Base-by-base conservation (phyloP, 345 rosid species). In the Brassica rapa region DNA sequence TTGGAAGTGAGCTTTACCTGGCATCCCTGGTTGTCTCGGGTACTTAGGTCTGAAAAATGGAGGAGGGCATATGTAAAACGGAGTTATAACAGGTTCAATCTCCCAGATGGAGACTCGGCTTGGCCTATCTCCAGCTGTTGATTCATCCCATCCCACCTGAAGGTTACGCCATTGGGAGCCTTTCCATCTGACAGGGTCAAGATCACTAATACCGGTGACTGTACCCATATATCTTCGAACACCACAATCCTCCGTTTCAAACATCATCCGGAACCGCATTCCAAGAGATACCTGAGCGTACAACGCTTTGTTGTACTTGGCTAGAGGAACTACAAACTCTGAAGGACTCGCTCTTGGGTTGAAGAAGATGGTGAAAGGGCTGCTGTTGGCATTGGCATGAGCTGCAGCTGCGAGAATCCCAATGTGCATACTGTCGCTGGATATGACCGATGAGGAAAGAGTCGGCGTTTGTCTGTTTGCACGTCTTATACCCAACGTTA, bases 141-240 rank as follows among this genome's bases (percentile, higher is more conserved):
- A 95, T 73, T 95, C 98, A 80, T 92, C 99, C 99, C 99, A 95
- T 23, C 98, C 98, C 49, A 95, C 98, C 99, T 95, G 83, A 82
- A 95, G 83, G 80, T 91, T 91, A 46, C 98, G 89, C 99, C 99
- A 95, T 68, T 93, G 98, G 6, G 99, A 95, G 80, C 86, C 88
- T 84, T 91, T 93, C 99, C 98, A 95, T 80, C 99, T 80, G 24
- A 89, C 80, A 27, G 99, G 88, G 83, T 93, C 99, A 62, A 95
- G 84, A 84, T 95, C 99, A 70, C 86, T 86, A 65, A 90, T 86
- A 61, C 97, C 94, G 0, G 93, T 95, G 67, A 95, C 80, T 67
- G 99, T 95, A 43, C 99, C 99, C 99, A 93, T 93, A 68, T 88
- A 93, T 85, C 98, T 94, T 73, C 87, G 87, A 65, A 81, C 77